phyloP scores from a whole-genome alignment of 805 yeast genomes.

The Wickerhamomyces queroliae region DNA sequence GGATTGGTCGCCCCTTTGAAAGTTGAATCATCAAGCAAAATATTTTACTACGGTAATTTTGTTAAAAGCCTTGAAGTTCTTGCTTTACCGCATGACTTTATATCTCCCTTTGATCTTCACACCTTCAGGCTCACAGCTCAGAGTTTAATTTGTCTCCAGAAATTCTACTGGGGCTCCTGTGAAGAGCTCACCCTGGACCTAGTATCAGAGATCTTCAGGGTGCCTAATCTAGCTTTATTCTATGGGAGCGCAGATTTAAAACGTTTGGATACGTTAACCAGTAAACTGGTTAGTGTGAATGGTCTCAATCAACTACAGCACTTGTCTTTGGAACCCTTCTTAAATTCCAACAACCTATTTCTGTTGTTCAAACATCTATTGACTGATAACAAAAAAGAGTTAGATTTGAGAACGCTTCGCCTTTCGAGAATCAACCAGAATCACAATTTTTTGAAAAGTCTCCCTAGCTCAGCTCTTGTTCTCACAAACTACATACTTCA shows the following conservation, averaged over 20 bases:
- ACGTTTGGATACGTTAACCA: slow-evolving; percentile 7
- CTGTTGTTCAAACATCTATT: slow-evolving; percentile 13
- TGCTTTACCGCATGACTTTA: slow-evolving; percentile 36
- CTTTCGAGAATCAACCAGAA: slow-evolving; percentile 12
- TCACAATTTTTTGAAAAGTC: slow-evolving; percentile 9
- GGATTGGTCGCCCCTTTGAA: slow-evolving; percentile 3
- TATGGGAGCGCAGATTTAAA: slow-evolving; percentile 27
- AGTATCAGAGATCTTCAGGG: slow-evolving; percentile 20
- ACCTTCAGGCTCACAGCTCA: slow-evolving; percentile 23
- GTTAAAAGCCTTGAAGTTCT: slow-evolving; percentile 28
- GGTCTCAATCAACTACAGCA: slow-evolving; percentile 25
- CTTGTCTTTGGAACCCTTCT: slow-evolving; percentile 32
- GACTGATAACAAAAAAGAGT: slow-evolving; percentile 4
- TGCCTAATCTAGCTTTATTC: slow-evolving; percentile 28
- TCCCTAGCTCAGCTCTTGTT: slow-evolving; percentile 12
- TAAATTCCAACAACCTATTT: slow-evolving; percentile 22
- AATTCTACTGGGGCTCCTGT: slow-evolving; percentile 29
- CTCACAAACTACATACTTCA: slow-evolving; percentile 14
- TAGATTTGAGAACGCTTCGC: slow-evolving; percentile 10
- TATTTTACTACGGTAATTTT: slow-evolving; percentile 7
- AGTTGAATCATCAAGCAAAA: neutral
- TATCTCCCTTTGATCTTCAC: slow-evolving; percentile 26
- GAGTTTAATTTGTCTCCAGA: slow-evolving; percentile 23
- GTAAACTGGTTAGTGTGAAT: no score
- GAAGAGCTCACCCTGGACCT: slow-evolving; percentile 26